Evolutionary conservation across 495 filamentous ascomycete genomes (phyloP), one percentile per base, ranked within the genome.

Genomic region (Apiosordaria backusii): DNA sequence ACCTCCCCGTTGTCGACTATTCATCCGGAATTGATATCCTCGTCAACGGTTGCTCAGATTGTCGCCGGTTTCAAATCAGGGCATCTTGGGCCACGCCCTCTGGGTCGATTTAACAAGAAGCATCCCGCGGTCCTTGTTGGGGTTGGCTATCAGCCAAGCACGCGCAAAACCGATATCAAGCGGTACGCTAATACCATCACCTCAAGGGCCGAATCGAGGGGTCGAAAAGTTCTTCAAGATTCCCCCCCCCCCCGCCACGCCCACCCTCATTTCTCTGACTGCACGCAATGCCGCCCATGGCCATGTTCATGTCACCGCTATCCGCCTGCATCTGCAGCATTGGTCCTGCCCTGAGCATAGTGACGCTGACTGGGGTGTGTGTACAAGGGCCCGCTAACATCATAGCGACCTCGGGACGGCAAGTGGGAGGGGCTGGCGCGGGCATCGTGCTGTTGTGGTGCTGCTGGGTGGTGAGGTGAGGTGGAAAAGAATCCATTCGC

Each of bases 1-100:
- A 60, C 58, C 27, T 60, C 59, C 59, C 59, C 19, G 15, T 61
- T 61, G 59, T 61, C 26, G 26, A 61, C 59, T 45, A 61, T 61
- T 61, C 59, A 61, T 61, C 59, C 59, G 59, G 59, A 61, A 61
- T 61, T 61, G 24, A 13, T 27, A 60, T 24, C 13, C 26, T 26
- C 57, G 9, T 22, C 24, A 23, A 16, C 13, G 35, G 9, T 13
- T 45, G 9, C 35, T 45, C 6, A 45, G 35, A 45, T 45, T 45
- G 35, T 13, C 35, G 35, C 35, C 35, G 35, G 35, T 45, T 13
- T 45, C 35, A 45, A 45, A 3, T 15, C 10, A 21, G 22, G 57
- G 26, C 22, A 25, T 59, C 24, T 25, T 26, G 57, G 26, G 15
- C 53, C 19, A 57, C 10, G 55, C 55, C 55, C 55, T 57, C 19